Evolutionary conservation across 352 stramenopile genomes (phyloP).

Genomic region (Saprolegnia diclina): DNA sequence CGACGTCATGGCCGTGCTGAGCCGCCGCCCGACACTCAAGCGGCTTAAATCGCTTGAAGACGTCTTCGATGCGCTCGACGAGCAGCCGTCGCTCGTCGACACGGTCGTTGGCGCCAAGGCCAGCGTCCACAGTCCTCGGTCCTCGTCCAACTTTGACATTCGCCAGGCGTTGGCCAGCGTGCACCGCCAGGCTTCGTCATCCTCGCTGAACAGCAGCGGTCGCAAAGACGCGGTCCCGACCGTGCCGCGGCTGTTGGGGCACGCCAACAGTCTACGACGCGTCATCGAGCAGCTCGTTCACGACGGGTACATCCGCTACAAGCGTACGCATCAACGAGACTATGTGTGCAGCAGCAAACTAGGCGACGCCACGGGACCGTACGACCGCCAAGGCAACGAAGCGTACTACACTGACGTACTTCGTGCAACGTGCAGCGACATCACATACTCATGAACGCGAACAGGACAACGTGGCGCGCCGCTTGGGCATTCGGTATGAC

Average conservation of each 20-base stretch:
- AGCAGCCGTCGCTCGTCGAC: neutral
- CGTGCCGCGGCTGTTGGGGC: constrained; percentile 39
- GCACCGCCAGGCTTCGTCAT: neutral
- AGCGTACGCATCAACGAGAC: neutral
- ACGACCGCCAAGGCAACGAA: constrained; percentile 63
- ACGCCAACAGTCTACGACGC: constrained; percentile 10
- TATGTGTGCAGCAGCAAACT: constrained; percentile 20
- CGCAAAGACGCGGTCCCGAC: neutral
- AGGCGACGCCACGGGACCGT: constrained; percentile 27
- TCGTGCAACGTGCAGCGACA: neutral
- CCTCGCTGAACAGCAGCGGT: neutral
- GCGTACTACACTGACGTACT: constrained; percentile 62
- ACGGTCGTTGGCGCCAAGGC: neutral
- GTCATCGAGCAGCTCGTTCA: constrained; percentile 16
- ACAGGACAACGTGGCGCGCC: constrained; percentile 63
- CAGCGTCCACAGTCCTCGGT: neutral
- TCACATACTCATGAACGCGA: neutral
- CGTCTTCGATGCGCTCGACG: neutral
- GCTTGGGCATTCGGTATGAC: constrained; percentile 47
- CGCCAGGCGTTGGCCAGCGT: neutral
- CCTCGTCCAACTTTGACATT: neutral
- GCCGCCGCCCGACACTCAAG: neutral
- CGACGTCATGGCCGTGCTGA: neutral
- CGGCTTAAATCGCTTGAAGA: neutral
- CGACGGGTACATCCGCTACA: constrained; percentile 32